Base-by-base conservation (phyloP, 2,329 filamentous ascomycete species). In the Sordariomycetes sp. region DNA sequence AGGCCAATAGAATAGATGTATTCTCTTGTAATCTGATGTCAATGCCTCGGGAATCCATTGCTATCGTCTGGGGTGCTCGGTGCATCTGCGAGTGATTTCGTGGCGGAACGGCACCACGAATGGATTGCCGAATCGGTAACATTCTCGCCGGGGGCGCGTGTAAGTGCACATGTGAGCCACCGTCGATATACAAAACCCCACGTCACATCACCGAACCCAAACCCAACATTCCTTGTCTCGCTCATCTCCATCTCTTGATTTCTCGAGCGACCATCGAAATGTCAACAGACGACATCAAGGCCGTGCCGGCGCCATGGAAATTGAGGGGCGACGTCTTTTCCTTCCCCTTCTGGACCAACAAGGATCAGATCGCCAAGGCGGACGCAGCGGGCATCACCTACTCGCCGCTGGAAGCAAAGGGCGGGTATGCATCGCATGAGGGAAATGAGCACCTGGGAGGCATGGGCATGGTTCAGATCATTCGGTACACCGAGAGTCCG, bases 401-500 rank as follows among this genome's bases (percentile, higher is more conserved):
- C 46, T 64, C 64, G 1, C 63, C 66, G 3, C 60, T 72, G 8
- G 68, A 72, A 44, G 57, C 49, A 6, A 37, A 40, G 0, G 66
- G 66, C 0, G 21, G 41, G 1, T 70, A 61, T 37, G 57, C 61
- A 41, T 29, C 42, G 1, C 42, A 46, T 1, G 52, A 55, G 1
- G 61, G 60, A n/a, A 46, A 50, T 21, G 54, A 61, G 5, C 30
- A 33, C 25, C 41, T 57, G 12, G 66, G 68, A 12, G 68, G 69
- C 0, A 39, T 70, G 6, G 55, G 61, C 40, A 64, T 66, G 53
- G 50, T 72, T 12, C 67, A 71, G 48, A 47, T 74, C 35, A 55
- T 74, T 20, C 59, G 68, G 8, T 74, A 74, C 45, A 54, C 48
- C 2, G 58, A 69, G 15, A 66, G 60, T 4, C 68, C 68, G 0